Percentiles rank a stretch among this genome's conserved stretches.
Conservation (phyloP, 192 early-diverging fungal species). For the Coemansia sp. region DNA sequence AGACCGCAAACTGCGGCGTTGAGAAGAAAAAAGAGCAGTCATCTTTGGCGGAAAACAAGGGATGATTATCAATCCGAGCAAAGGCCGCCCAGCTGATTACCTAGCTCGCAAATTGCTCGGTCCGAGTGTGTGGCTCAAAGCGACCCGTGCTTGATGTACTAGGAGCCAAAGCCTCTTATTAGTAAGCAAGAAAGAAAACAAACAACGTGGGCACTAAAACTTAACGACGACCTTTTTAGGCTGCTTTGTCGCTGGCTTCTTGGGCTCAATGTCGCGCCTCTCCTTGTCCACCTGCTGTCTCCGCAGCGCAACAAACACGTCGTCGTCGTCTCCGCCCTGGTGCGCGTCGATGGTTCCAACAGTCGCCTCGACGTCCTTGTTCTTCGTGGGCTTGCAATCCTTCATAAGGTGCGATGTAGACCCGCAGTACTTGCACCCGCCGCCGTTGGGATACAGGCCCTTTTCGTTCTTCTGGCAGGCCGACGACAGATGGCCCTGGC, state of each 20-base stretch:
- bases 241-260: conserved; percentile 11
- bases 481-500: conserved; percentile 79
- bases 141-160: not conserved
- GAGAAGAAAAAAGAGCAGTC: too few relatives aligned
- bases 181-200: not conserved
- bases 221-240: conserved; percentile 23
- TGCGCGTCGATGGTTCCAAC: conserved; percentile 78
- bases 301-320: conserved; percentile 55
- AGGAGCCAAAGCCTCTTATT: too few relatives aligned
- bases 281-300: conserved; percentile 39
- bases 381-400: conserved; percentile 76
- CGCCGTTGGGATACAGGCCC: conserved; percentile 91
- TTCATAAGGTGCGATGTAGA: conserved; percentile 82
- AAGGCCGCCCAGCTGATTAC: not conserved
- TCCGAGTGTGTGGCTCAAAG: too few relatives aligned
- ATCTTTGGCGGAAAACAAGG: not conserved
- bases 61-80: not conserved
- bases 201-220: conserved; percentile 8
- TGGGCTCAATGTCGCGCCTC: conserved; percentile 3
- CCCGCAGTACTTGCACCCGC: conserved; percentile 87
- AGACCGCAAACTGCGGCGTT: too few relatives aligned
- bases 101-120: too few relatives aligned
- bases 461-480: conserved; percentile 87
- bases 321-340: conserved; percentile 97
- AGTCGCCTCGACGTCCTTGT: conserved; percentile 24